Evolutionary conservation across 202 grass and related monocot species (phyloP), one percentile per base, ranked within the genome.

Genomic region (Setaria viridis): DNA sequence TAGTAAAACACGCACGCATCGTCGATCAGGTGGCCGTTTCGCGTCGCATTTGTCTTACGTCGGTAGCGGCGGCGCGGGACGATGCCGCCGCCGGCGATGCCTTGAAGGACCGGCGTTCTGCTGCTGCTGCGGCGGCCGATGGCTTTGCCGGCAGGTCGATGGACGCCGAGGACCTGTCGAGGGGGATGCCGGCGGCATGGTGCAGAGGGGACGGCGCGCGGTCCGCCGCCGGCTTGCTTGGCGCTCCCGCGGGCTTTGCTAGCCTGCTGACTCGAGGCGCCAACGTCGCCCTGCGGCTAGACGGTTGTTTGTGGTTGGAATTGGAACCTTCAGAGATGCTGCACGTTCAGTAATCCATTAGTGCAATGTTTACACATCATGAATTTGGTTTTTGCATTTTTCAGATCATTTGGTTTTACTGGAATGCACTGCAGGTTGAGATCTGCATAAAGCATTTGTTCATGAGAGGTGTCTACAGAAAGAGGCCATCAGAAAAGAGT

Each of bases 71-170:
- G 80, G 65, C 17, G 35, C 87, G 77, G 63, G 87, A 74, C 14
- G 60, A 33, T 33, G 60, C 57, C n/a, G 60, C 32, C 70, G 71
- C 62, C 62, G 85, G 37, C 50, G 76, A 43, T 11, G 89, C 80
- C 84, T 90, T 93, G 70, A 92, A 83, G 2, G 91, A 85, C 7
- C 89, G 82, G 42, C 85, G 95, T 11, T 92, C 93, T 41, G 20
- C 50, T 11, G 88, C 92, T 16, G 20, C 67, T 7, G 82, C 91
- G 25, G 20, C 79, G 2, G 89, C 73, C 7, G 69, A 80, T 12
- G 90, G 64, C 80, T 89, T 94, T 1, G 79, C 7, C 20, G 37
- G 62, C 5, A 88, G 83, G 72, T 98, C 95, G 51, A 88, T 72
- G 42, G 90, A 95, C 15, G 81, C 83, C 9, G 86, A 80, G 49